Evolutionary conservation across 2,329 filamentous ascomycete genomes (phyloP).

Genomic region (Tolypocladium tundrense): DNA sequence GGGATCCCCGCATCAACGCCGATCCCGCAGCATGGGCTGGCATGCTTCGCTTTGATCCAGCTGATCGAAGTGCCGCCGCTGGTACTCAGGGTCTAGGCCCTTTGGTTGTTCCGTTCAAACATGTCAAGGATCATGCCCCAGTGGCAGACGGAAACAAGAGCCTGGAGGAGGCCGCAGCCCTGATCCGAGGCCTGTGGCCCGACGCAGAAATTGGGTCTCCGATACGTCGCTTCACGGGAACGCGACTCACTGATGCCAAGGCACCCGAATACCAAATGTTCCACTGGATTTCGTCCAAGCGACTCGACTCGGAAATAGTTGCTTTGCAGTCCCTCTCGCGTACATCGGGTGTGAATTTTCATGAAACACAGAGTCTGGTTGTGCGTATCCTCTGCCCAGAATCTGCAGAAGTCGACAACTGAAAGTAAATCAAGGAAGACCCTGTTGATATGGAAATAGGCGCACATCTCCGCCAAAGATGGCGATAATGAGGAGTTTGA

Average conservation of each 20-base stretch:
- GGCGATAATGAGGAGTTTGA: not conserved
- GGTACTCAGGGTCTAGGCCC: not conserved
- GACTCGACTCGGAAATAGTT: not conserved
- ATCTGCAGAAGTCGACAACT: no score
- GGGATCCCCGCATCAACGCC: not conserved
- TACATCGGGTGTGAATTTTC: not conserved
- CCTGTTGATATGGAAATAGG: no score
- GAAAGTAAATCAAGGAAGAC: no score
- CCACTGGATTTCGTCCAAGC: not conserved
- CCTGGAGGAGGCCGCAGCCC: not conserved
- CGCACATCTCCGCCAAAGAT: not conserved
- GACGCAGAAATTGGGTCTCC: not conserved
- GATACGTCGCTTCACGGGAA: not conserved
- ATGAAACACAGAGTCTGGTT: not conserved
- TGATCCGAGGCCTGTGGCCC: not conserved
- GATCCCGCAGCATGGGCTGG: not conserved
- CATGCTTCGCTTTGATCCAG: not conserved
- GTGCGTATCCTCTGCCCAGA: not conserved
- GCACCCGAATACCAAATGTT: not conserved
- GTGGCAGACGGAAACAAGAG: not conserved
- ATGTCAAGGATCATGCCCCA: not conserved
- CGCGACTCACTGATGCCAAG: not conserved
- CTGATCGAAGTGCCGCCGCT: not conserved
- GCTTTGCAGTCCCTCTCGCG: not conserved
- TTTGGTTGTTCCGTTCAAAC: not conserved